Base-by-base conservation (phyloP, 1,284 basidiomycete species). In the Rhodotorula sp. region DNA sequence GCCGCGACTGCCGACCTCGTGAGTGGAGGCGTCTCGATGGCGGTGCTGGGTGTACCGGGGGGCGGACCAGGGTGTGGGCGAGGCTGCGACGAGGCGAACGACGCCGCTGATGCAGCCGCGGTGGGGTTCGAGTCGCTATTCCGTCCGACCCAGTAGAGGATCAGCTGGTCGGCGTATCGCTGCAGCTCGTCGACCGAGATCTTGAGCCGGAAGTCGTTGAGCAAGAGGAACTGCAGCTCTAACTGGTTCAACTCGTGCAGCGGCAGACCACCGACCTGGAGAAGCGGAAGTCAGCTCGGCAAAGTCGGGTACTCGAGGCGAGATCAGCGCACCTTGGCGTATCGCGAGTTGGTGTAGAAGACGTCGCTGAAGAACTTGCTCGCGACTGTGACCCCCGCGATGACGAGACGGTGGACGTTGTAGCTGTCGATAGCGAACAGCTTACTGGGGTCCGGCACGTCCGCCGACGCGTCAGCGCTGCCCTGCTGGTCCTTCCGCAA, bases 301-400 rank as follows among this genome's bases (percentile, higher is more conserved):
- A 31, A n/a, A n/a, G n/a, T n/a, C n/a, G n/a, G n/a, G 46, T 9
- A 52, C 53, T 20, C n/a, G 57, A n/a, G 13, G 26, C n/a, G 44
- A 24, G 64, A n/a, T n/a, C n/a, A n/a, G 83, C 87, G 63, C 71
- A 94, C 94, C 87, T 98, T 99, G 67, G 95, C 95, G 80, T 99
- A 99, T 48, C 95, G 86, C 40, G 94, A 97, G 78, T 99, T 99
- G n/a, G 95, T 98, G 82, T 99, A 98, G 78, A 99, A 99, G 16
- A 99, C 94, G 80, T 99, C 95, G 69, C 90, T 93, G 80, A 98
- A 98, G 80, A 99, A 99, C 81, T 99, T 99, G 83, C 91, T 94
- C 26, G 95, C 94, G 15, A 99, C 95, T 4, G 95, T 98, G 34
- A 99, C 90, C 6, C 95, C 95, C 1, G 95, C 94, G 75, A 99